These are phyloP conservation scores for Trichoderma sp. DNA, from an alignment of 2,329 filamentous ascomycete genomes.

Conservation along the genomic window DNA sequence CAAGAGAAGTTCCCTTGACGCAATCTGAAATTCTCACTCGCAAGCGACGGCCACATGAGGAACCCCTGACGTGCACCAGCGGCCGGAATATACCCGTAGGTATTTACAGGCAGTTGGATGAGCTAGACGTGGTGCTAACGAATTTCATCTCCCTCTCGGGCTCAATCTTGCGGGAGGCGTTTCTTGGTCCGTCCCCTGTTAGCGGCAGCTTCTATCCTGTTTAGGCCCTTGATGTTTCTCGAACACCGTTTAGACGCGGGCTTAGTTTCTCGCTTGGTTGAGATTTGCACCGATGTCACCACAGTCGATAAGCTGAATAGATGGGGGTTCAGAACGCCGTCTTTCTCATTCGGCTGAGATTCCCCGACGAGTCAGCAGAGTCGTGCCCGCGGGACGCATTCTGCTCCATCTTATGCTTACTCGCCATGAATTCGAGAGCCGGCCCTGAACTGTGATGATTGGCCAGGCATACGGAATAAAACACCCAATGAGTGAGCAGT, in stretches of 20 bases:
- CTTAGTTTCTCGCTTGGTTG: neutral
- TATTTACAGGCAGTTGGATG: neutral
- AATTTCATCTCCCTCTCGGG: conserved; percentile 14
- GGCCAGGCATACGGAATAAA: neutral
- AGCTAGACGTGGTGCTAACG: conserved; percentile 2
- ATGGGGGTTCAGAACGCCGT: neutral
- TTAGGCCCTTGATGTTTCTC: neutral
- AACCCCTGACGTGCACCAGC: conserved; percentile 7
- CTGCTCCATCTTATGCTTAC: neutral
- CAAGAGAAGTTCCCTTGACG: neutral
- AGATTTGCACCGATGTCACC: conserved; percentile 5
- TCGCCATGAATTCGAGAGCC: neutral
- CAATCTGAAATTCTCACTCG: neutral
- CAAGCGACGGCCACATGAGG: conserved; percentile 14
- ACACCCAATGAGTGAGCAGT: neutral
- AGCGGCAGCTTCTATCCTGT: neutral
- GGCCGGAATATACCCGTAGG: conserved; percentile 6
- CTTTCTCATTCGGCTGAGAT: neutral
- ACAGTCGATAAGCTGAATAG: neutral
- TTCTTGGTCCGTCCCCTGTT: conserved; percentile 8
- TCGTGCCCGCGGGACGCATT: neutral
- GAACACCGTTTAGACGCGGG: conserved; percentile 1
- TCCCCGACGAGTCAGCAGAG: no score
- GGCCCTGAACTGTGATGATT: neutral
- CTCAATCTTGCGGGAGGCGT: conserved; percentile 13